Conservation (phyloP, 768 basidiomycete species). For the Pleurotus sapidus region DNA sequence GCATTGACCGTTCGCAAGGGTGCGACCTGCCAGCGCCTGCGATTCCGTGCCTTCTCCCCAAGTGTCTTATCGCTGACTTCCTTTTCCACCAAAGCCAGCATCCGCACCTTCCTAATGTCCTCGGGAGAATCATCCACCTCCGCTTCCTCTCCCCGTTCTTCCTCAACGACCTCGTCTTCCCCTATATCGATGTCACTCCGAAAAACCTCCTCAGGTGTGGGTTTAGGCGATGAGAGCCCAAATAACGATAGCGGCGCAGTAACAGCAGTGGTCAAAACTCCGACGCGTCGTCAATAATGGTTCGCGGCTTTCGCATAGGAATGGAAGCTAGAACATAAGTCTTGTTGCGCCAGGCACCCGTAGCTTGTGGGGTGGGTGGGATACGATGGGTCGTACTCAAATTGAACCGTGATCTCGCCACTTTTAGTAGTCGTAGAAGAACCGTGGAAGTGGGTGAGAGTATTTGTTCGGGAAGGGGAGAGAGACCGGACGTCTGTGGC, state of each 20-base stretch:
- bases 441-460: conserved; percentile 74
- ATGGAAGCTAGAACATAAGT: conserved; percentile 63
- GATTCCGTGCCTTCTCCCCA: conserved; percentile 29
- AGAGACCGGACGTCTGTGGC: conserved; percentile 75
- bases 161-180: conserved; percentile 78
- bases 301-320: conserved; percentile 64
- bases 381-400: conserved; percentile 63
- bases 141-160: conserved; percentile 74
- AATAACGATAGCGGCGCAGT: conserved; percentile 55
- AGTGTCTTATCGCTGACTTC: conserved; percentile 21
- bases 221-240: conserved; percentile 34
- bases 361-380: conserved; percentile 37
- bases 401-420: conserved; percentile 59
- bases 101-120: conserved; percentile 48
- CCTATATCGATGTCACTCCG: conserved; percentile 65
- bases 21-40: conserved; percentile 36
- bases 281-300: conserved; percentile 70
- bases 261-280: conserved; percentile 64
- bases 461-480: conserved; percentile 76
- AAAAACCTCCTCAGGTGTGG: conserved; percentile 68
- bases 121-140: conserved; percentile 76
- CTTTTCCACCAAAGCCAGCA: conserved; percentile 48
- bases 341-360: conserved; percentile 54
- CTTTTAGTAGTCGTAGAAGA: conserved; percentile 54
- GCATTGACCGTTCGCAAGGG: conserved; percentile 36